phyloP scores from a whole-genome alignment of 495 filamentous ascomycete genomes.

The Penicillium daleae region DNA sequence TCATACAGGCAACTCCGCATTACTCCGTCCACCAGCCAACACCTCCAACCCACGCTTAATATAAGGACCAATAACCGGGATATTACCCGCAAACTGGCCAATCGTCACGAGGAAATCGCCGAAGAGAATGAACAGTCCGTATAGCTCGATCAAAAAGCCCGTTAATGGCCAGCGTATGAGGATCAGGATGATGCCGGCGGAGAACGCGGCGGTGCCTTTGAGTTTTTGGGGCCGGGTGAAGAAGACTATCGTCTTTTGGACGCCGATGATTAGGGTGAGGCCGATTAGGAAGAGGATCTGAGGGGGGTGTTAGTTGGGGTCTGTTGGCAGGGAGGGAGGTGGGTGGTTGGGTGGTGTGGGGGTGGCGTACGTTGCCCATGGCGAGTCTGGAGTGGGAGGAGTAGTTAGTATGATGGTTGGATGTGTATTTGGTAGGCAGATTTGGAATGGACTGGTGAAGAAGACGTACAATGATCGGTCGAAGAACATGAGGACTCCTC shows the following conservation, averaged over 20 bases:
- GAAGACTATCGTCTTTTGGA: slow-evolving; percentile 86
- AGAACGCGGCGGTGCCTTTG: slow-evolving; percentile 89
- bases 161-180: slow-evolving; percentile 84
- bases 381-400: slow-evolving; percentile 59
- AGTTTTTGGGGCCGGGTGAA: slow-evolving; percentile 92
- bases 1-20: slow-evolving; percentile 74
- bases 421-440: too few species aligned
- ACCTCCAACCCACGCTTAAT: slow-evolving; percentile 70
- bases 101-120: slow-evolving; percentile 96
- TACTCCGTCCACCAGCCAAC: slow-evolving; percentile 65
- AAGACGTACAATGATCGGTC: slow-evolving; percentile 82
- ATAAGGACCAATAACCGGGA: slow-evolving; percentile 85
- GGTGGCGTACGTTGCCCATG: slow-evolving; percentile 76
- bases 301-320: background rate
- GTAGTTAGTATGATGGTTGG: slow-evolving; percentile 12
- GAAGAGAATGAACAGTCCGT: slow-evolving; percentile 91
- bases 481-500: slow-evolving; percentile 94
- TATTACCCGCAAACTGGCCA: slow-evolving; percentile 78
- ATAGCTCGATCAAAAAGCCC: slow-evolving; percentile 88
- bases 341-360: background rate
- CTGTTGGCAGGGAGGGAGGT: too few species aligned
- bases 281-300: slow-evolving; percentile 97
- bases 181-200: slow-evolving; percentile 81
- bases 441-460: background rate
- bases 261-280: slow-evolving; percentile 92